Conservation (phyloP, 2,329 filamentous ascomycete species). For the Fusarium sp. region DNA sequence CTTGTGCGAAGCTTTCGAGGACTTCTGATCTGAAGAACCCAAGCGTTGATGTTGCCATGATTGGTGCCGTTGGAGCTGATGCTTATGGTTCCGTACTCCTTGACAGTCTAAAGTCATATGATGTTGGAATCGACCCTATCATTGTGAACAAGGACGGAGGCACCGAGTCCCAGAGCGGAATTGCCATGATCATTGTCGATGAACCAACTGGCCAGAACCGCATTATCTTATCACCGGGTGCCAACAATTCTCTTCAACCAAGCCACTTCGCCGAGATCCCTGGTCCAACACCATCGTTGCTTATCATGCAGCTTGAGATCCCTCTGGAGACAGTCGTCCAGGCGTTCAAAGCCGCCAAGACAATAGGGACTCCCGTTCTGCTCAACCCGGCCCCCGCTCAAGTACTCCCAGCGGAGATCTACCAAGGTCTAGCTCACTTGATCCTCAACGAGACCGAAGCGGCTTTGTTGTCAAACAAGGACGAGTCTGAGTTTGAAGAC, state of each 20-base stretch:
- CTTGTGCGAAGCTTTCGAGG: slow-evolving; percentile 82
- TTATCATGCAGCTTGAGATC: slow-evolving; percentile 82
- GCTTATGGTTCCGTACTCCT: slow-evolving; percentile 69
- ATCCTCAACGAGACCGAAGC: slow-evolving; percentile 94
- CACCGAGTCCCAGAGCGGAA: slow-evolving; percentile 65
- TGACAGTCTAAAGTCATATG: slow-evolving; percentile 66
- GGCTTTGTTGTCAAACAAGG: slow-evolving; percentile 70
- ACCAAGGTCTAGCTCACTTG: slow-evolving; percentile 76
- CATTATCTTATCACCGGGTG: slow-evolving; percentile 77
- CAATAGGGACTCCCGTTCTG: slow-evolving; percentile 68
- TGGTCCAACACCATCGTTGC: slow-evolving; percentile 62
- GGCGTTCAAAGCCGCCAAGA: slow-evolving; percentile 63
- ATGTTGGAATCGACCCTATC: slow-evolving; percentile 69
- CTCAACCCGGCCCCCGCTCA: slow-evolving; percentile 88
- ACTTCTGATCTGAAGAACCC: slow-evolving; percentile 50
- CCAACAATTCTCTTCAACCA: slow-evolving; percentile 66
- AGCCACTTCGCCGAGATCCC: slow-evolving; percentile 48
- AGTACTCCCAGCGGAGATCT: slow-evolving; percentile 72
- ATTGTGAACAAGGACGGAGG: slow-evolving; percentile 45
- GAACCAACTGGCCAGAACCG: slow-evolving; percentile 79
- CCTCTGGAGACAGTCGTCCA: slow-evolving; percentile 72
- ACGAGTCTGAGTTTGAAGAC: slow-evolving; percentile 59
- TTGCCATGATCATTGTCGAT: slow-evolving; percentile 81
- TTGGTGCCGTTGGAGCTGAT: slow-evolving; percentile 79
- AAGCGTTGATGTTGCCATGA: slow-evolving; percentile 67